A percentile compares a stretch with the other conserved stretches of the same genome.
These are phyloP conservation scores for Claviceps paspali DNA, from an alignment of 2,329 filamentous ascomycete species.

Conservation along the genomic window DNA sequence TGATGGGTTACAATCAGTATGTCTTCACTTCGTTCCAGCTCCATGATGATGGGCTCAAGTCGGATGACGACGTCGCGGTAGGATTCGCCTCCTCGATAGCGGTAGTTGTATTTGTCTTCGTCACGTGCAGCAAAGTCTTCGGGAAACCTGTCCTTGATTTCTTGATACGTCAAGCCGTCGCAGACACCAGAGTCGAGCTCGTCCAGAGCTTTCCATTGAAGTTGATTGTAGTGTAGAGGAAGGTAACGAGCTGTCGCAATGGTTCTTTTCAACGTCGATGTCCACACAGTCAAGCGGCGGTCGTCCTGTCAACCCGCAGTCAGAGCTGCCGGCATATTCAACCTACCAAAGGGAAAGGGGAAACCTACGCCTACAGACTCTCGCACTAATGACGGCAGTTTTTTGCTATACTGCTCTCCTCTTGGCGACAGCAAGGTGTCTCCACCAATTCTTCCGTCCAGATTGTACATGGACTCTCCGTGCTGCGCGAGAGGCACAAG, in stretches of 20 bases:
- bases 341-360: background rate
- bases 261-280: slow-evolving; percentile 57
- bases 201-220: slow-evolving; percentile 97
- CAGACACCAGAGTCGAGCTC: slow-evolving; percentile 95
- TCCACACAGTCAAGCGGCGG: slow-evolving; percentile 47
- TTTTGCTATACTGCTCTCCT: slow-evolving; percentile 73
- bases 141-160: slow-evolving; percentile 81
- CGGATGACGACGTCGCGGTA: slow-evolving; percentile 95
- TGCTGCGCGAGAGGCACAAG: slow-evolving; percentile 38
- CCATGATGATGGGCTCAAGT: slow-evolving; percentile 98
- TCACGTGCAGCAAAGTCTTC: slow-evolving; percentile 93
- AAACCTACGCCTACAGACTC: slow-evolving; percentile 68
- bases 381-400: slow-evolving; percentile 69
- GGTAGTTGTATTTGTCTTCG: slow-evolving; percentile 99
- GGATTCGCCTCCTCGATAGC: slow-evolving; percentile 90
- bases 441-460: slow-evolving; percentile 81
- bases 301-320: slow-evolving; percentile 30
- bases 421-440: slow-evolving; percentile 77
- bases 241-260: slow-evolving; percentile 83
- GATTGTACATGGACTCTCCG: slow-evolving; percentile 86
- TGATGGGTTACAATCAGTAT: slow-evolving; percentile 98
- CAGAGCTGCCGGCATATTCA: background rate
- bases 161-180: slow-evolving; percentile 88
- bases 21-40: slow-evolving; percentile 88
- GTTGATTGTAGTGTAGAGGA: slow-evolving; percentile 69